phyloP scores from a whole-genome alignment of 169 alveolate genomes.

The Eimeria necatrix region DNA sequence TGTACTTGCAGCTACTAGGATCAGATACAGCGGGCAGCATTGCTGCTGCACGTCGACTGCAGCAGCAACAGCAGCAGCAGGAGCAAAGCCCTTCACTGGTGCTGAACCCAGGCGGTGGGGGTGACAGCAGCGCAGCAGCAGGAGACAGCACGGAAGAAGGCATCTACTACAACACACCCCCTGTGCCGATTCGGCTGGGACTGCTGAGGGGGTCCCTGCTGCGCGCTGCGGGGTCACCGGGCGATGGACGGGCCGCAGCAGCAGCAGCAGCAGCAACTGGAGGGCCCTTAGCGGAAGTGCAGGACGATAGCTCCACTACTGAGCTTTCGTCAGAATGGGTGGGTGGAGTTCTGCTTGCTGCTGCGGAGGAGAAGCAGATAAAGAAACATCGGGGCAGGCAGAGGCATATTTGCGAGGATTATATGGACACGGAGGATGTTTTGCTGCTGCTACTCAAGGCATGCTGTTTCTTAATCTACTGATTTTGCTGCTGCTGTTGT shows the following conservation, averaged over 20 bases:
- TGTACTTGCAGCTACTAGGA: constrained; percentile 52
- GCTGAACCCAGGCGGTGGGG: not conserved
- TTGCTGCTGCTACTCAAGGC: not conserved
- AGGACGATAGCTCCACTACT: not conserved
- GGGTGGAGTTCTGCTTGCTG: not conserved
- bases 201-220: constrained; percentile 29
- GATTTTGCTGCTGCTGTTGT: constrained; percentile 53
- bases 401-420: not conserved
- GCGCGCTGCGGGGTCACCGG: constrained; percentile 24
- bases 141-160: constrained; percentile 42
- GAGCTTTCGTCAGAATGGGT: constrained; percentile 66
- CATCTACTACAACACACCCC: not conserved
- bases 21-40: not conserved
- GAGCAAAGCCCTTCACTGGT: not conserved
- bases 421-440: not conserved
- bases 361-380: not conserved
- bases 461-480: not conserved
- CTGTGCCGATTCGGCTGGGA: not conserved
- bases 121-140: constrained; percentile 46
- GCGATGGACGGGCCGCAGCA: not conserved
- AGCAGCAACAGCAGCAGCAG: constrained; percentile 65
- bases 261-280: constrained; percentile 38
- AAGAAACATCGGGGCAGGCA: not conserved
- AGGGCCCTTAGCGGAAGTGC: not conserved
- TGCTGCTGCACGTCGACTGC: constrained; percentile 43